Evolutionary conservation across 805 yeast species (phyloP), one percentile per base, ranked within the genome.

Genomic region (Kazachstania taianensis): DNA sequence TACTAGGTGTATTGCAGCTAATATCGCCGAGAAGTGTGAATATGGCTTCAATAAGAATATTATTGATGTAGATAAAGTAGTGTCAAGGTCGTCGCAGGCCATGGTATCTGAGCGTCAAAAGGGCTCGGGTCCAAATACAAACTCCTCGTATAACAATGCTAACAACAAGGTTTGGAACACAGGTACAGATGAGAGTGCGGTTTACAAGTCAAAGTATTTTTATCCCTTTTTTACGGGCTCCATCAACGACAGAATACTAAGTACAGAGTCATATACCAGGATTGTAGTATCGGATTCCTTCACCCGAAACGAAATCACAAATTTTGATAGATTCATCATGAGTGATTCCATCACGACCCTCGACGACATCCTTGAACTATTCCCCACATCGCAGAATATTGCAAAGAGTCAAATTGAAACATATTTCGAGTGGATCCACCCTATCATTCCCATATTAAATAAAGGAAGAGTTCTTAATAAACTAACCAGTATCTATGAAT

Each of bases 381-480:
- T 51, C 5, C 56, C 56, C 2, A 30, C 42, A 6, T 33, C 45
- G 6, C 36, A 26, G 12, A 39, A 40, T 7, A 32, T 41, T 7
- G 44, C 51, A 3, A 30, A 32, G 27, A 34, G 37, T 25, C 44
- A 48, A 30, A 35, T 45, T 7, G 51, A 48, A 14, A 38, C 37
- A 4, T 53, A 44, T 40, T 49, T 52, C 24, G 46, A 44, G 7
- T 31, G 42, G 5, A 38, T 53, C 3, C 49, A 53, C 33, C 54
- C 59, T 6, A 49, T 53, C 5, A 39, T 53, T n/a, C 59, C 59
- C 2, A 31, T 53, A 6, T 16, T 53, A 7, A 36, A 37, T 18
- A 41, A 39, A 32, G 32, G 37, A 13, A 35, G 32, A 10, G 33
- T 50, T 3, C 6, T 23, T 2, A 22, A 30, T 9, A 34, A 34